Evolutionary conservation across 176 grass and related monocot species (phyloP).

Genomic region (Bromus sterilis): DNA sequence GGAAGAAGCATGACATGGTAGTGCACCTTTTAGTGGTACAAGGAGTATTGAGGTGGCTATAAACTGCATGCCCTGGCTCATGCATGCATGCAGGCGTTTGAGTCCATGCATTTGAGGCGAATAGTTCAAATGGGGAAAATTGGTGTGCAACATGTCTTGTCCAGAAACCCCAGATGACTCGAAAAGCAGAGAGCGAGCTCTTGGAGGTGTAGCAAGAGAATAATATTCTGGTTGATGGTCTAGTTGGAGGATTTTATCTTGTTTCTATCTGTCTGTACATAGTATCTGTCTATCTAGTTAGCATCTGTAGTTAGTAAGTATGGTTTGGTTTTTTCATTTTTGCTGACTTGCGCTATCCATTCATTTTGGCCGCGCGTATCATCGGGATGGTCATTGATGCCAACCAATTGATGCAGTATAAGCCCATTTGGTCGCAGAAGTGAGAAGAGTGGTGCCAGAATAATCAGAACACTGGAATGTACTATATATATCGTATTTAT

Average conservation of each 20-base stretch:
- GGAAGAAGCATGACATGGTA: constrained; percentile 39
- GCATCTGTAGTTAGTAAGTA: background rate
- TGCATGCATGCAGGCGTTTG: background rate
- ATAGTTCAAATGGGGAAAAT: background rate
- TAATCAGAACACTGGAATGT: constrained; percentile 4
- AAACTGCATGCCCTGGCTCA: background rate
- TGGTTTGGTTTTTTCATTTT: no score
- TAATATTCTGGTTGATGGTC: background rate
- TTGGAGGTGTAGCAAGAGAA: background rate
- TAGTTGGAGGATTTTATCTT: background rate
- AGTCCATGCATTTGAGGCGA: background rate
- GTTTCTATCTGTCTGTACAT: background rate
- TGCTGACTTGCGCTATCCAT: background rate
- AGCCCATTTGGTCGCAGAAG: background rate
- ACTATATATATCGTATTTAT: background rate
- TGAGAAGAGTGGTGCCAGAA: background rate
- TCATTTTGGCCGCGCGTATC: background rate
- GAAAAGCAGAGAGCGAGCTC: background rate
- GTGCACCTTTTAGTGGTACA: background rate
- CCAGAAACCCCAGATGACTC: background rate
- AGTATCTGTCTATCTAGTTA: background rate
- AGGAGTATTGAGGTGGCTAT: constrained; percentile 26
- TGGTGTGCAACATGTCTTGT: background rate
- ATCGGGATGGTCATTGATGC: background rate
- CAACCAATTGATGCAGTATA: background rate